Evolutionary conservation across 2,329 filamentous ascomycete genomes (phyloP), one percentile per base, ranked within the genome.

Genomic region (Didymella pomorum): DNA sequence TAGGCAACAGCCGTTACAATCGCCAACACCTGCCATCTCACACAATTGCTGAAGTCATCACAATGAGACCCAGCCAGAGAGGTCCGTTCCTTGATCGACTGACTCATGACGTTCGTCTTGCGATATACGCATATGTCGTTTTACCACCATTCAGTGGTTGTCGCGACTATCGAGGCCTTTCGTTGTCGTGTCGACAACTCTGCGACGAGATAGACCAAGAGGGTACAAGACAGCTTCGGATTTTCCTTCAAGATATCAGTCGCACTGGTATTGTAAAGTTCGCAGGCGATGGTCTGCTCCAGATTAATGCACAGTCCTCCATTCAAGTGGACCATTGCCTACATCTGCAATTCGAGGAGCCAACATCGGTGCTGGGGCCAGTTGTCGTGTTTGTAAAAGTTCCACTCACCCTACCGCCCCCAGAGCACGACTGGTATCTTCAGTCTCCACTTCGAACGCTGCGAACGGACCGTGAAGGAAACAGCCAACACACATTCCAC

Each of bases 121-220:
- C n/a, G 2, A 49, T 37, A 33, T 44, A 49, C 4, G 33, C 37
- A 21, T 6, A 43, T n/a, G 14, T 29, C 9, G n/a, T 29, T 2
- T n/a, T 44, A 6, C 37, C 39, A 23, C 37, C 45, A 1, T 49
- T 56, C n/a, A 6, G 26, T 9, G 52, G 45, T 37, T 31, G n/a
- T 16, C 11, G 26, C 14, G 37, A 21, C 11, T 31, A 31, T 14
- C 8, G 16, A 7, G 45, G 45, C 1, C 45, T 37, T 18, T 18
- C 16, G 28, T 18, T 44, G 3, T 45, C 53, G 21, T 50, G 53
- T 16, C 45, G 31, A 29, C 52, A 44, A 11, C 21, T 37, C 20
- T 42, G 29, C 12, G 25, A 49, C n/a, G 39, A 56, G 14, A 45
- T 45, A 9, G 46, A 20, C 5, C 11, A 23, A 2, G 53, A 39